These are phyloP conservation scores for Apiospora arundinis DNA, from an alignment of 2,329 filamentous ascomycete genomes.

Conservation along the genomic window DNA sequence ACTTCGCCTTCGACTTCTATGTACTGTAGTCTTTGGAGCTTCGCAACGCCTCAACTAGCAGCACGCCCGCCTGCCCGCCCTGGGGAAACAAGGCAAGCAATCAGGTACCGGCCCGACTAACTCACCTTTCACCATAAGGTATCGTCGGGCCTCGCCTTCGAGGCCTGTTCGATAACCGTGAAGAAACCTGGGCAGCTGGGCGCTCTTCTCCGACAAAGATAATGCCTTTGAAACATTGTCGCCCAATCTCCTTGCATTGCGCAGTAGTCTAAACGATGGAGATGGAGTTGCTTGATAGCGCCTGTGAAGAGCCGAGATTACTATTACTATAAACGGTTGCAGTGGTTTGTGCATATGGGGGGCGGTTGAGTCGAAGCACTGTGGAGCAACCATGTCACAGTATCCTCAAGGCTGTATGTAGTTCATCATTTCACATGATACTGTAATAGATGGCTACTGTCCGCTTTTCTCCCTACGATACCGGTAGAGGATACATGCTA, in stretches of 20 bases:
- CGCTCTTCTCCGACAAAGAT: neutral
- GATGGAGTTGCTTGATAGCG: constrained; percentile 8
- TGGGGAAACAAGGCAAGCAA: neutral
- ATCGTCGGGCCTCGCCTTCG: neutral
- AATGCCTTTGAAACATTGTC: constrained; percentile 14
- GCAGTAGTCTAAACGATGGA: constrained; percentile 17
- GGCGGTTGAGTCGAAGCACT: neutral
- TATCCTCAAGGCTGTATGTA: too few species aligned
- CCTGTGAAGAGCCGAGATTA: constrained; percentile 19
- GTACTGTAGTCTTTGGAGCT: neutral
- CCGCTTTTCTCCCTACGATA: neutral
- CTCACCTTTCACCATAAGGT: neutral
- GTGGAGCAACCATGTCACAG: neutral
- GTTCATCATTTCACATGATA: neutral
- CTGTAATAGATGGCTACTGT: neutral
- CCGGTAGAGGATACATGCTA: too few species aligned
- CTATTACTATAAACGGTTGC: constrained; percentile 2
- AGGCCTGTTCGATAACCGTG: neutral
- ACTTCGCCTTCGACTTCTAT: neutral
- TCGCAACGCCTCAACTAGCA: neutral
- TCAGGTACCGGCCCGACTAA: neutral
- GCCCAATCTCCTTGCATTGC: constrained; percentile 16
- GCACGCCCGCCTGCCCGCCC: neutral
- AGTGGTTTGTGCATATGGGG: constrained; percentile 8
- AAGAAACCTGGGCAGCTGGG: neutral